Evolutionary conservation across 345 rosid species (phyloP).

Genomic region (Boechera retrofracta): DNA sequence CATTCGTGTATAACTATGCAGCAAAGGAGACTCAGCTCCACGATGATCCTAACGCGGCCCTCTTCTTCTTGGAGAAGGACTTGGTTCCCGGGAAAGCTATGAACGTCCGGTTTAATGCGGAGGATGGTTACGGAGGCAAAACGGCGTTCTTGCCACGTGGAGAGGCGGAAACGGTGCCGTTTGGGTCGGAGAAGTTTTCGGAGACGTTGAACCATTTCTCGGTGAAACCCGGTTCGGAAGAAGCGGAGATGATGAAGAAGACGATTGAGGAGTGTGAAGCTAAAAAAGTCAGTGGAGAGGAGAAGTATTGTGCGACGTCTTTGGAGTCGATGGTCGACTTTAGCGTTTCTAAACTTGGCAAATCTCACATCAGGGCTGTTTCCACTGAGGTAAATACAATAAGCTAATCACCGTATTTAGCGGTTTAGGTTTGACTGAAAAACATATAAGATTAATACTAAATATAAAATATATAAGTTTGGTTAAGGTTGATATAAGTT

Average conservation of each 20-base stretch:
- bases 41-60: constrained; percentile 61
- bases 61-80: constrained; percentile 88
- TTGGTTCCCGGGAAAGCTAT: constrained; percentile 57
- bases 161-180: constrained; percentile 64
- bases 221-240: constrained; percentile 61
- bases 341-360: constrained; percentile 70
- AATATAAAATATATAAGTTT: too few species aligned
- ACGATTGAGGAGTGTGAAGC: constrained; percentile 75
- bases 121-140: constrained; percentile 46
- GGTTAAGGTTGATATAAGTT: neutral
- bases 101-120: constrained; percentile 62
- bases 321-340: constrained; percentile 85
- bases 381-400: constrained; percentile 61
- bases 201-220: constrained; percentile 59
- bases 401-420: neutral
- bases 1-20: constrained; percentile 49
- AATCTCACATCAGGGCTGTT: constrained; percentile 50
- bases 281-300: constrained; percentile 70
- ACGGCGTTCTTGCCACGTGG: constrained; percentile 72
- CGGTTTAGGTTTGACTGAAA: neutral
- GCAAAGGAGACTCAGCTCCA: constrained; percentile 72
- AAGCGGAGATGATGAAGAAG: constrained; percentile 68
- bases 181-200: constrained; percentile 63
- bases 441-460: too few species aligned
- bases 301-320: constrained; percentile 79